Conservation (phyloP, 108 stramenopile species). For the Cyclotella baltica region DNA sequence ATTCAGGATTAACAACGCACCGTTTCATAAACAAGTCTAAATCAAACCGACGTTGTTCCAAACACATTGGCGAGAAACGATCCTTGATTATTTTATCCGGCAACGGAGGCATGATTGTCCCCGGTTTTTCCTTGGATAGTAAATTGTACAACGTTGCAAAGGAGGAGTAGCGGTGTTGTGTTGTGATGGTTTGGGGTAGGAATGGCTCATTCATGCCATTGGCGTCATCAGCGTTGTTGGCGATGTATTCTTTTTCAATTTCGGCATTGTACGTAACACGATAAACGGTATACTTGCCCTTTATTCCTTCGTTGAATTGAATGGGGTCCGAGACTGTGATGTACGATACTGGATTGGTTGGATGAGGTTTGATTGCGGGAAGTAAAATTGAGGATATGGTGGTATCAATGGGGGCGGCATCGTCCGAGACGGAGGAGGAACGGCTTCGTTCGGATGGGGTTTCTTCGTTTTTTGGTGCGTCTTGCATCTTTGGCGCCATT, state of each 20-base stretch:
- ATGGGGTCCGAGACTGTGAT: conserved; percentile 51
- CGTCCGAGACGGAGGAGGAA: conserved; percentile 6
- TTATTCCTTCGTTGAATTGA: conserved; percentile 36
- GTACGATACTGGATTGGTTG: conserved; percentile 20
- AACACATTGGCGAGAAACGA: conserved; percentile 69
- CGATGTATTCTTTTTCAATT: background rate
- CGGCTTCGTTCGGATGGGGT: background rate
- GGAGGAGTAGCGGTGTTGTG: conserved; percentile 88
- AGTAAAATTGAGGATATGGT: background rate
- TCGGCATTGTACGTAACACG: conserved; percentile 37
- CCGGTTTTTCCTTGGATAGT: conserved; percentile 82
- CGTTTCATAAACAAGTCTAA: conserved; percentile 81
- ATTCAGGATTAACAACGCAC: conserved; percentile 76
- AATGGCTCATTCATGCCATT: background rate
- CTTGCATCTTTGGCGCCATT: no score
- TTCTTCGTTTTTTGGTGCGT: no score
- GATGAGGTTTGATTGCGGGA: conserved; percentile 21
- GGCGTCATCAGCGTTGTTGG: background rate
- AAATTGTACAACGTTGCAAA: conserved; percentile 88
- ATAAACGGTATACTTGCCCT: conserved; percentile 46
- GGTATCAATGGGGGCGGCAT: background rate
- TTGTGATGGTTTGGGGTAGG: conserved; percentile 43
- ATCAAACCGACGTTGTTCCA: conserved; percentile 76
- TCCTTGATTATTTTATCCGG: conserved; percentile 76
- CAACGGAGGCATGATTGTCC: conserved; percentile 88